Percentiles rank a stretch among this genome's conserved stretches.
Evolutionary conservation across 345 rosid genomes (phyloP).

Genomic region (Eucalyptus camaldulensis): DNA sequence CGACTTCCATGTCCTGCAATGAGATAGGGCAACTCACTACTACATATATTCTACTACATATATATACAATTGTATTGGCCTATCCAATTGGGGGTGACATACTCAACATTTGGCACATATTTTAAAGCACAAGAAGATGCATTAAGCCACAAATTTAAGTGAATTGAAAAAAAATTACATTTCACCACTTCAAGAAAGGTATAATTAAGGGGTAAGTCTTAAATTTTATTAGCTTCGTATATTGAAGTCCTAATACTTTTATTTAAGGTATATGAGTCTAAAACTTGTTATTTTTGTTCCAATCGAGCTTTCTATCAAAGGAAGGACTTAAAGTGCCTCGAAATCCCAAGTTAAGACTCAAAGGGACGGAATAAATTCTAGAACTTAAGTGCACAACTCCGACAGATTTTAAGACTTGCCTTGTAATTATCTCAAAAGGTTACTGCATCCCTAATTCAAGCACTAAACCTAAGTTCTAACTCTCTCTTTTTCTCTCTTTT

Average conservation of each 20-base stretch:
- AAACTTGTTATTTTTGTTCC: background rate
- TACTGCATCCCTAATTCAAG: background rate
- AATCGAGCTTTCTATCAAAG: background rate
- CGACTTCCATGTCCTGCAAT: too few species aligned
- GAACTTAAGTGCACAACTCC: background rate
- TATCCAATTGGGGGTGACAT: too few species aligned
- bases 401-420: background rate
- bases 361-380: rapidly evolving
- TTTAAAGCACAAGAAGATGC: rapidly evolving
- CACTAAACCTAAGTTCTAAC: background rate
- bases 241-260: background rate
- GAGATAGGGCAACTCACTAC: too few species aligned
- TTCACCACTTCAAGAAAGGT: background rate
- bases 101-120: background rate
- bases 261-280: background rate
- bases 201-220: background rate
- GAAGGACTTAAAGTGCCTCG: background rate
- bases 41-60: too few species aligned
- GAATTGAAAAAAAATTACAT: background rate
- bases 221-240: background rate
- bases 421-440: background rate
- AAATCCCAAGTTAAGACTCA: background rate
- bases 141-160: background rate
- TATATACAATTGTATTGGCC: too few species aligned
- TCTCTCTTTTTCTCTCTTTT: background rate